Conservation (phyloP, 73 alveolate genomes). For the Symbiodinium pilosum region DNA sequence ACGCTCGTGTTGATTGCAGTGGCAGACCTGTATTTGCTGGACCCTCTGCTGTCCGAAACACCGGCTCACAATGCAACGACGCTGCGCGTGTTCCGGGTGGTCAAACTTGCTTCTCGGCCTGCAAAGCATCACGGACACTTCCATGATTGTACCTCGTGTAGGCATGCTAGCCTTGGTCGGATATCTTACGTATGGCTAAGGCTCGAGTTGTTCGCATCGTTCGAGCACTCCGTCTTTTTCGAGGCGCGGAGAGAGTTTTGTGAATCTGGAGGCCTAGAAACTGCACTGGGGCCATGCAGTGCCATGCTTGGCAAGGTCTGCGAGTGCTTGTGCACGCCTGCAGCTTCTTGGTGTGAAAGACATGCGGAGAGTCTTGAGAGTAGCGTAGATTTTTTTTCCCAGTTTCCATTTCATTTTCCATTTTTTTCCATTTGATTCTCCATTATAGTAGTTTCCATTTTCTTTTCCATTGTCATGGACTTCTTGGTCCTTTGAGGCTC, state of each 20-base stretch:
- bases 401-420: too few relatives aligned
- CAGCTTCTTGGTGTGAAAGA: constrained; percentile 14
- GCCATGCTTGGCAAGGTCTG: too few relatives aligned
- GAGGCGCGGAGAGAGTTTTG: neutral
- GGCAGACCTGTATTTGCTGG: neutral
- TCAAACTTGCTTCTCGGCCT: constrained; percentile 24
- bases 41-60: neutral
- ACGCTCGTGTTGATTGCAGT: constrained; percentile 39
- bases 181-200: neutral
- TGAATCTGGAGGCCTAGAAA: too few relatives aligned
- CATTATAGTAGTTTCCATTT: too few relatives aligned
- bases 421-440: too few relatives aligned
- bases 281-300: too few relatives aligned
- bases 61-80: constrained; percentile 62
- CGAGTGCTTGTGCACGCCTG: constrained; percentile 83
- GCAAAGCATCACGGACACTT: neutral
- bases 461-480: too few relatives aligned
- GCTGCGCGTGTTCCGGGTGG: constrained; percentile 77
- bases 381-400: too few relatives aligned
- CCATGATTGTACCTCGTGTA: too few relatives aligned
- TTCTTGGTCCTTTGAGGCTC: too few relatives aligned
- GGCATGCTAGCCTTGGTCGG: neutral
- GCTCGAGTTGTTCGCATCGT: constrained; percentile 85
- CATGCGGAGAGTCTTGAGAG: too few relatives aligned
- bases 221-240: constrained; percentile 65